Percentiles rank a stretch among this genome's conserved stretches.
These are phyloP conservation scores for Nectriaceae sp. DNA, from an alignment of 2,329 filamentous ascomycete genomes.

Conservation along the genomic window DNA sequence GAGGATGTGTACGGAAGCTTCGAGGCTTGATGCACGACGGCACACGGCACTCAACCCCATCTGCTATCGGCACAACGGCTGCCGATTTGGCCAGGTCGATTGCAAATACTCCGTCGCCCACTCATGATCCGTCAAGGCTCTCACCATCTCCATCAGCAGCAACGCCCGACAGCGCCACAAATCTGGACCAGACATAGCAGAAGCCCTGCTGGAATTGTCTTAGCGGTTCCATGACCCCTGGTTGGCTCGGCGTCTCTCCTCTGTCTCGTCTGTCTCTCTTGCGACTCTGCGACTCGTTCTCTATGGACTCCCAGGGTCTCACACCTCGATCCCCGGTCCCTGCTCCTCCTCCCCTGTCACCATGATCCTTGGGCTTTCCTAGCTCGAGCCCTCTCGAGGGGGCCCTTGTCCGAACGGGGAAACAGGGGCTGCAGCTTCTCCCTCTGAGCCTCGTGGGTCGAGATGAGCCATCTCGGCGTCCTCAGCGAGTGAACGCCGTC, in stretches of 20 bases:
- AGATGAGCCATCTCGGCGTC: no score
- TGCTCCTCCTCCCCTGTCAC: not conserved
- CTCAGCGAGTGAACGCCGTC: no score
- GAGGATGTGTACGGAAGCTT: no score
- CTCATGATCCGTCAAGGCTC: no score
- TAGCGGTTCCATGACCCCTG: not conserved
- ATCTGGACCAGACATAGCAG: no score
- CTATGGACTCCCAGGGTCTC: not conserved
- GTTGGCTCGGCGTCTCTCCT: not conserved
- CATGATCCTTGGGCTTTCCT: conserved; percentile 9
- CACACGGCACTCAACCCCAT: no score
- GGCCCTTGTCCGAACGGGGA: conserved; percentile 15
- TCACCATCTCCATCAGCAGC: no score
- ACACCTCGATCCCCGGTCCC: not conserved
- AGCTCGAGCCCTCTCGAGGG: conserved; percentile 9
- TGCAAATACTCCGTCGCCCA: no score
- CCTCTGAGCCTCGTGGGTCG: conserved; percentile 1
- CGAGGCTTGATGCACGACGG: no score
- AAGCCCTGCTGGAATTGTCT: not conserved
- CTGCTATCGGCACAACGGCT: no score
- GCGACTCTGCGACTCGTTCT: not conserved
- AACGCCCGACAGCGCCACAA: no score
- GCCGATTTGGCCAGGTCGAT: no score
- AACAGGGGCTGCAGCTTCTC: conserved; percentile 23
- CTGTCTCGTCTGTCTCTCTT: not conserved